These are phyloP conservation scores for Microthyrium microscopicum DNA, from an alignment of 2,329 filamentous ascomycete species.

Conservation along the genomic window DNA sequence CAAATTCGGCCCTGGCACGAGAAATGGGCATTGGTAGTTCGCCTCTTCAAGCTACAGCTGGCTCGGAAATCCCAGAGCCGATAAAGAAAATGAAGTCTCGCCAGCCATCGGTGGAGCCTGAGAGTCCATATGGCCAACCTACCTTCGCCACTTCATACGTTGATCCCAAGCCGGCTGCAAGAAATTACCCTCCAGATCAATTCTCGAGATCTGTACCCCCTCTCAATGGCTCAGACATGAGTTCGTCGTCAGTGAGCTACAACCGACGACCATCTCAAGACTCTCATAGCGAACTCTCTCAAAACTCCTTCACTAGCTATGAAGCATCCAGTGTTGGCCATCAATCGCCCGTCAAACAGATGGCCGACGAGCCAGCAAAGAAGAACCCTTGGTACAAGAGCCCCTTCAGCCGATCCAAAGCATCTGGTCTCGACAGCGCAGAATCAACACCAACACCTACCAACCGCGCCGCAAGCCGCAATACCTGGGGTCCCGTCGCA, in stretches of 20 bases:
- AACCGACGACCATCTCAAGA: slow-evolving; percentile 69
- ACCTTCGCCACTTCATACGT: too few relatives aligned
- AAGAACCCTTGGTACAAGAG: slow-evolving; percentile 81
- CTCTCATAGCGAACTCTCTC: slow-evolving; percentile 79
- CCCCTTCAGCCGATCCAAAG: slow-evolving; percentile 68
- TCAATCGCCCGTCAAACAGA: slow-evolving; percentile 53
- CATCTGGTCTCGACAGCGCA: slow-evolving; percentile 45
- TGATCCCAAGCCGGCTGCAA: too few relatives aligned
- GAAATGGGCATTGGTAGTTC: slow-evolving; percentile 35
- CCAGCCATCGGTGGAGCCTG: slow-evolving; percentile 4
- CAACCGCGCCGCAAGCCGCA: slow-evolving; percentile 34
- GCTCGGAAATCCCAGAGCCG: slow-evolving; percentile 1
- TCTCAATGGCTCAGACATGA: too few relatives aligned
- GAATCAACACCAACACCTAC: slow-evolving; percentile 11
- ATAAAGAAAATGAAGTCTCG: slow-evolving; percentile 6
- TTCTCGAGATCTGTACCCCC: too few relatives aligned
- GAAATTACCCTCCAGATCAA: too few relatives aligned
- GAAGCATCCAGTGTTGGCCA: slow-evolving; percentile 63
- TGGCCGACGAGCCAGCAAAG: slow-evolving; percentile 46
- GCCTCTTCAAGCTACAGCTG: slow-evolving; percentile 1
- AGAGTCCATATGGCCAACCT: slow-evolving; percentile 34
- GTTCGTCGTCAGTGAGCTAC: too few relatives aligned
- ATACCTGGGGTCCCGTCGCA: slow-evolving; percentile 37
- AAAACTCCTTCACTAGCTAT: slow-evolving; percentile 74
- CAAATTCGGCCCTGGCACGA: slow-evolving; percentile 53